phyloP scores from a whole-genome alignment of 352 stramenopile genomes.

The Nothophytophthora sp. region DNA sequence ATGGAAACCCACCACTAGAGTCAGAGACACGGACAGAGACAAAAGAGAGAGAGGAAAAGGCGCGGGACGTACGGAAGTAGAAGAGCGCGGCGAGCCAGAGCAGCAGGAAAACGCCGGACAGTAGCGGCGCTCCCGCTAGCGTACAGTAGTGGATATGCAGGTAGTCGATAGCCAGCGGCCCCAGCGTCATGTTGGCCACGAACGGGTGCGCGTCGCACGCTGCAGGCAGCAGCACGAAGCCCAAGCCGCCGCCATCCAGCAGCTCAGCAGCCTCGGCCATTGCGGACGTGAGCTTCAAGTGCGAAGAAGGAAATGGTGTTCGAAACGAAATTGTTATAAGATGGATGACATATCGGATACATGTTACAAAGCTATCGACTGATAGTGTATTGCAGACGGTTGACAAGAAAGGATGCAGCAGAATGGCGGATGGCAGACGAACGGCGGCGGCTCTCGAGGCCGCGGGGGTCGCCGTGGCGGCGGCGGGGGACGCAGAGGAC shows the following conservation, averaged over 20 bases:
- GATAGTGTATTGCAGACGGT: no score
- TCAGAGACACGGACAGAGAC: conserved; percentile 2
- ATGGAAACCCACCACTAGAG: conserved; percentile 10
- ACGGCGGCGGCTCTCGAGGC: conserved; percentile 2
- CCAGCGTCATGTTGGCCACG: conserved; percentile 64
- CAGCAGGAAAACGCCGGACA: conserved; percentile 56
- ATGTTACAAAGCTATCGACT: no score
- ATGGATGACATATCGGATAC: no score
- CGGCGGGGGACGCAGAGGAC: conserved; percentile 7
- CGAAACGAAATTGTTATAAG: no score
- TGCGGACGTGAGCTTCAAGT: no score
- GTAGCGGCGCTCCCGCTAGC: conserved; percentile 40
- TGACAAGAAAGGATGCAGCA: conserved; percentile 7
- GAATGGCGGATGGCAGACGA: conserved; percentile 1
- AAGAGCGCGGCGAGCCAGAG: conserved; percentile 79
- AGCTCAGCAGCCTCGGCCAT: no score
- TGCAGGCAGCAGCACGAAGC: not conserved
- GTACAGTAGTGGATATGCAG: conserved; percentile 78
- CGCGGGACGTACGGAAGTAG: conserved; percentile 67
- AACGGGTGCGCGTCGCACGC: conserved; percentile 33
- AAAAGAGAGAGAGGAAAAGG: not conserved
- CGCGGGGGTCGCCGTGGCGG: conserved; percentile 4
- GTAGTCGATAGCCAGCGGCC: conserved; percentile 80
- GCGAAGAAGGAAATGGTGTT: no score
- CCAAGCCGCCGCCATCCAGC: not conserved